A percentile compares a stretch with the other conserved stretches of the same genome.
Evolutionary conservation across 176 grass and related monocot species (phyloP).

Genomic region (bread wheat (Triticum aestivum)): DNA sequence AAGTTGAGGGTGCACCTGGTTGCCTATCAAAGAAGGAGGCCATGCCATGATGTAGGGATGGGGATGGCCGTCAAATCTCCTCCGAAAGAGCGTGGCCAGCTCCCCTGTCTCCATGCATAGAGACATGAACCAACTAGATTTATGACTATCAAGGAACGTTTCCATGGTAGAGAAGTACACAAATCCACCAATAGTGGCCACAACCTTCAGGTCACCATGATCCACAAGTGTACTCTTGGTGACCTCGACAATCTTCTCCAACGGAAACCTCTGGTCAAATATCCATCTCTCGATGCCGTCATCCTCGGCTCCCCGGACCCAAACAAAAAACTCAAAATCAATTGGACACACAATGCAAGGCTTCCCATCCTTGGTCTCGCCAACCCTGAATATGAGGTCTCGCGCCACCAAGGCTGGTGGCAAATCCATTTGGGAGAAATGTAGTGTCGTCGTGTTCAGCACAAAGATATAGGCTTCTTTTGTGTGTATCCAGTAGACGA

Average conservation of each 20-base stretch:
- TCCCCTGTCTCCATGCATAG: not conserved
- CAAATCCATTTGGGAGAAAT: not conserved
- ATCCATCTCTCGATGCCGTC: not conserved
- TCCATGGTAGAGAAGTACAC: not conserved
- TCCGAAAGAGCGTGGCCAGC: not conserved
- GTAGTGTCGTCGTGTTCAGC: not conserved
- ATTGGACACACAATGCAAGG: not conserved
- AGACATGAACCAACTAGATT: not conserved
- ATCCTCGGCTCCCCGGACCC: not conserved
- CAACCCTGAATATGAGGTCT: not conserved
- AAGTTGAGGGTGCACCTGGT: not conserved
- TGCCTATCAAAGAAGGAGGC: not conserved
- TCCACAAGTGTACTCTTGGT: not conserved
- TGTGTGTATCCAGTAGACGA: not conserved
- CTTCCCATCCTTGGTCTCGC: not conserved
- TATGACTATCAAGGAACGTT: not conserved
- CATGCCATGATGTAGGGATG: conserved; percentile 8
- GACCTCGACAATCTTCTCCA: not conserved
- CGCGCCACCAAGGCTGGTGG: not conserved
- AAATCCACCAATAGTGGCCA: not conserved
- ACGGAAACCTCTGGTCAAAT: not conserved
- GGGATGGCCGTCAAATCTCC: not conserved
- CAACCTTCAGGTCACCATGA: not conserved
- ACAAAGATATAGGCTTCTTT: not conserved
- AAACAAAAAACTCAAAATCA: not conserved